Evolutionary conservation across 345 rosid genomes (phyloP).

Genomic region (Isatis tinctoria): DNA sequence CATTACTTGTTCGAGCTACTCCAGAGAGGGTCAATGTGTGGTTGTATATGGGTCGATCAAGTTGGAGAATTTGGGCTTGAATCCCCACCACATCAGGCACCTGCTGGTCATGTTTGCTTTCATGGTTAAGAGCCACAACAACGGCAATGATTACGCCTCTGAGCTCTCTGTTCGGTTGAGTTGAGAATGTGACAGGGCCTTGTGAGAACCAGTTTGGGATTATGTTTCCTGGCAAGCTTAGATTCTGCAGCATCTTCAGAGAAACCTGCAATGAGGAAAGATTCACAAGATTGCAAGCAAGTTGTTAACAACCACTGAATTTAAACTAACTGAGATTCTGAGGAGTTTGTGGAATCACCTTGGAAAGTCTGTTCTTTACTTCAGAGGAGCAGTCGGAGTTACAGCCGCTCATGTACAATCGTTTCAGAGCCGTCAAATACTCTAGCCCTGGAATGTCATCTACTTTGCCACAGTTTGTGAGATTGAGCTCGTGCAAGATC

Average conservation of each 20-base stretch:
- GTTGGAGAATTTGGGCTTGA: constrained; percentile 35
- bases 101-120: constrained; percentile 25
- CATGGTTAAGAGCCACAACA: constrained; percentile 41
- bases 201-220: constrained; percentile 55
- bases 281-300: not conserved
- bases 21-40: constrained; percentile 38
- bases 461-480: constrained; percentile 23
- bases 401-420: constrained; percentile 23
- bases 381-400: not conserved
- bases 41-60: not conserved
- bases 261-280: constrained; percentile 33
- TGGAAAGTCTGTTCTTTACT: constrained; percentile 23
- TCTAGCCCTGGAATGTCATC: constrained; percentile 25
- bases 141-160: constrained; percentile 45
- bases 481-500: constrained; percentile 1
- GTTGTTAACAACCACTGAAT: not conserved
- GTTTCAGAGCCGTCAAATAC: not conserved
- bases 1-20: constrained; percentile 40
- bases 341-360: not conserved
- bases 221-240: constrained; percentile 57
- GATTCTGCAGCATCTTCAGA: constrained; percentile 37
- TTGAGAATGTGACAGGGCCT: constrained; percentile 29
- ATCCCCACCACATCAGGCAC: constrained; percentile 37
- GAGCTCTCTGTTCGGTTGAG: constrained; percentile 38
- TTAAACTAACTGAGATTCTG: not conserved